Percentiles rank a stretch among this genome's conserved stretches.
Conservation (phyloP, 2,329 filamentous ascomycete species). For the Microcera coccophila region DNA sequence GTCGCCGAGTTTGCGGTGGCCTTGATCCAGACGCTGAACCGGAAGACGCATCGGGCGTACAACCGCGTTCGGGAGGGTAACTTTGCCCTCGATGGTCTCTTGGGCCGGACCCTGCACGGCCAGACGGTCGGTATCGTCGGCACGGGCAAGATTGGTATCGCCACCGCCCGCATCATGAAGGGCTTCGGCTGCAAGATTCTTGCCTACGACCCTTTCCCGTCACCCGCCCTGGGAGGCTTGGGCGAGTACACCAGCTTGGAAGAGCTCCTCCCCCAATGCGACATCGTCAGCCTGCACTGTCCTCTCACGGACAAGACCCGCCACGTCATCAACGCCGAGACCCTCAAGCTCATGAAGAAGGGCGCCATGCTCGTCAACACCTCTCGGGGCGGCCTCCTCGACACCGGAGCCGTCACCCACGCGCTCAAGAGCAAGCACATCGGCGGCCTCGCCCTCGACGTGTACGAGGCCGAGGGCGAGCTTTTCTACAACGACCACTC, state of each 20-base stretch:
- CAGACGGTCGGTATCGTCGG: constrained; percentile 66
- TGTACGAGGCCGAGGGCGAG: constrained; percentile 62
- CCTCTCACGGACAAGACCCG: constrained; percentile 58
- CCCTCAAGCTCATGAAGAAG: constrained; percentile 53
- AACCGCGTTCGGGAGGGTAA: constrained; percentile 66
- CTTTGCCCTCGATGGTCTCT: constrained; percentile 61
- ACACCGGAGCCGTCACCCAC: constrained; percentile 56
- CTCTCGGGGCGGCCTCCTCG: constrained; percentile 61
- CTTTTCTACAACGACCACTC: constrained; percentile 66
- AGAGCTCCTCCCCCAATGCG: constrained; percentile 50
- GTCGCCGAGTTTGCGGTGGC: constrained; percentile 69
- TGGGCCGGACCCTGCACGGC: constrained; percentile 57
- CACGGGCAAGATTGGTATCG: constrained; percentile 61
- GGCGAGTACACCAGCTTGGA: constrained; percentile 54
- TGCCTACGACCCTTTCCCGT: constrained; percentile 56
- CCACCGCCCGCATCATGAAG: constrained; percentile 56
- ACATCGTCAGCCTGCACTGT: constrained; percentile 64
- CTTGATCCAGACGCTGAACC: constrained; percentile 63
- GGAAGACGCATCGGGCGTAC: constrained; percentile 64
- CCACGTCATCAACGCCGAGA: constrained; percentile 55
- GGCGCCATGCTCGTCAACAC: constrained; percentile 64
- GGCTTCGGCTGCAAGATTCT: constrained; percentile 63
- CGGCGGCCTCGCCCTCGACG: constrained; percentile 62
- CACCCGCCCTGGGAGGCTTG: constrained; percentile 44
- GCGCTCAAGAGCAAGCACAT: constrained; percentile 59